Evolutionary conservation across 1,284 basidiomycete species (phyloP).

Genomic region (Sphaerobolus stellatus): DNA sequence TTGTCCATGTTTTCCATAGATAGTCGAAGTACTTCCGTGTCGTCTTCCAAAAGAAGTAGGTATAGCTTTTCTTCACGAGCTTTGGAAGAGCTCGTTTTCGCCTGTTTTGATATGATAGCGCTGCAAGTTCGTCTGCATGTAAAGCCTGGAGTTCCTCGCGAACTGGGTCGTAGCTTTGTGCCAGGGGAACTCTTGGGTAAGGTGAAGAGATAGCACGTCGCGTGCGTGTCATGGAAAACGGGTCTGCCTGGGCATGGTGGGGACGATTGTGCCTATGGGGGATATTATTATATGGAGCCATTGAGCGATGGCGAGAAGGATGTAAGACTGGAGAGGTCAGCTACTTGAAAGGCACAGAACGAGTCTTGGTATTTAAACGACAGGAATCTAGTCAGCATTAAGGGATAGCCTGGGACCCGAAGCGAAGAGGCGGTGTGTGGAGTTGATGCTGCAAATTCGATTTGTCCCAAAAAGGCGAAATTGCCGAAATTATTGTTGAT

Average conservation of each 20-base stretch:
- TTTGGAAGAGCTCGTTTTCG: conserved; percentile 12
- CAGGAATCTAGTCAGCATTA: no score
- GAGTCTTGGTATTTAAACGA: no score
- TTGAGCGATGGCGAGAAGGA: background rate
- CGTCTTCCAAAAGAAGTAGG: conserved; percentile 15
- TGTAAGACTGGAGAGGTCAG: no score
- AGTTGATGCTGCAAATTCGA: no score
- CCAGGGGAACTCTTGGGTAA: conserved; percentile 2
- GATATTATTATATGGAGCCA: background rate
- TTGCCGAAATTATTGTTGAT: no score
- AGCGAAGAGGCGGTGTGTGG: no score
- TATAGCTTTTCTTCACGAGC: conserved; percentile 15
- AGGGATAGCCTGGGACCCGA: no score
- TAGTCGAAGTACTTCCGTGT: conserved; percentile 17
- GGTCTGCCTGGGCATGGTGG: background rate
- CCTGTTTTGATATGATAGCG: conserved; percentile 15
- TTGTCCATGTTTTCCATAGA: conserved; percentile 18
- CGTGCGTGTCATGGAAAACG: conserved; percentile 1
- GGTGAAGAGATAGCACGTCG: conserved; percentile 10
- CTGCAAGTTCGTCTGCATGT: conserved; percentile 25
- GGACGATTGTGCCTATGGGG: conserved; percentile 2
- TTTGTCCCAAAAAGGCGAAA: no score
- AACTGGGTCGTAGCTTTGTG: conserved; percentile 2
- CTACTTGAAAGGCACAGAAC: no score
- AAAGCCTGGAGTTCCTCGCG: conserved; percentile 16